These are phyloP conservation scores for Lipomyces spencermartinsiae DNA, from an alignment of 805 yeast genomes.

Conservation along the genomic window DNA sequence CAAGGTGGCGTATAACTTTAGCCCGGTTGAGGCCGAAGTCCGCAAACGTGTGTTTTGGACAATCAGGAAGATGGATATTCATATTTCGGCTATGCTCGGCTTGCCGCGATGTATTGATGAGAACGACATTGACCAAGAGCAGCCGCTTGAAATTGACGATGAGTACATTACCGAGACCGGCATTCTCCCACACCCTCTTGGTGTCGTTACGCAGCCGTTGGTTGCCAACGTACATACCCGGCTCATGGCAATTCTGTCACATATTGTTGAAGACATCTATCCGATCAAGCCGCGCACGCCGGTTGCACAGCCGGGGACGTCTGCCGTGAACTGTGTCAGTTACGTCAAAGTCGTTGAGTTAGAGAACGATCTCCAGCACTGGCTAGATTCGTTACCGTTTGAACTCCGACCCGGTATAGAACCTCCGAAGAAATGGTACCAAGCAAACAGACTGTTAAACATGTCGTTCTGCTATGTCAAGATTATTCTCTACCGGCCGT, in stretches of 20 bases:
- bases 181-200: constrained; percentile 57
- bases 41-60: constrained; percentile 89
- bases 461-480: constrained; percentile 63
- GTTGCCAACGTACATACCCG: constrained; percentile 87
- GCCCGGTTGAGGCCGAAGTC: constrained; percentile 81
- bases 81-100: constrained; percentile 85
- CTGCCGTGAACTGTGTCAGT: constrained; percentile 33
- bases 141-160: constrained; percentile 85
- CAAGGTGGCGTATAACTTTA: constrained; percentile 65
- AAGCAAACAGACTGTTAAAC: constrained; percentile 71
- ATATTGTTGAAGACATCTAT: constrained; percentile 73
- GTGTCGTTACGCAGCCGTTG: constrained; percentile 54
- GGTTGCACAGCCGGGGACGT: constrained; percentile 19
- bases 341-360: constrained; percentile 58
- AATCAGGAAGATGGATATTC: constrained; percentile 86
- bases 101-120: constrained; percentile 77
- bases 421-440: constrained; percentile 68
- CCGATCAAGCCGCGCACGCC: constrained; percentile 59
- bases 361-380: constrained; percentile 70
- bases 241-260: constrained; percentile 70
- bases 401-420: constrained; percentile 75
- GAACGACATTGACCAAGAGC: constrained; percentile 84
- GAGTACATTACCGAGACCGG: constrained; percentile 78
- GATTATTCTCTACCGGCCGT: constrained; percentile 83
- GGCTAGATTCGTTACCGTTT: constrained; percentile 74